Evolutionary conservation across 1,284 basidiomycete genomes (phyloP), one percentile per base, ranked within the genome.

Genomic region (Athelia sp.): DNA sequence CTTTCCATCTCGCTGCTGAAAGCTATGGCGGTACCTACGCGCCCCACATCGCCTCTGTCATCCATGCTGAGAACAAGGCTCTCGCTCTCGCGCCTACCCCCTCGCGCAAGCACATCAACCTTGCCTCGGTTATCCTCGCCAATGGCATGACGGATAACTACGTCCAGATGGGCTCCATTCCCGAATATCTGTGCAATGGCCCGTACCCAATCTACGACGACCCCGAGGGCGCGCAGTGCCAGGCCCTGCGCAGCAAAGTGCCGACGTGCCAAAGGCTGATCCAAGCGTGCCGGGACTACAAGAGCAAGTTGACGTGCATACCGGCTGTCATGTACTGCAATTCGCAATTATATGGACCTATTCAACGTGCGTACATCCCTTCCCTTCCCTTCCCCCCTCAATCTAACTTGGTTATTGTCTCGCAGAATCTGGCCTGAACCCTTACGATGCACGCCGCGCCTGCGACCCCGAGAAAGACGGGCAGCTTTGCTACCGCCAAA

Each of bases 101-200:
- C 1, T 62, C 65, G 46, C 64, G 80, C 48, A 74, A 70, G 57
- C 75, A 74, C 52, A 82, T 95, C 65, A 90, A 92, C 66, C 75
- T 96, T 40, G 79, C 77, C 35, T 90, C 87, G 0, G 66, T 95
- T 40, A 74, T 95, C 55, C 78, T 95, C 47, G 93, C 85, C 10
- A 93, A 91, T 58, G 91, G 89, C 13, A 67, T 85, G 34, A 93
- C 91, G 1, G 86, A 94, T 57, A 87, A 90, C 4, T 80, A 79
- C 55, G 67, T 81, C 48, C 90, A 93, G 60, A 81, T 87, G 68
- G 84, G 74, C 13, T 76, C 82, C 26, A 73, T 96, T 14, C 84
- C 89, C 0, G 91, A 94, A 56, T 95, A 85, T 62, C 82, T 81
- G 18, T 95, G 93, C 61, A 76, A 85, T 3, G 86, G 84, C 2